Percentiles rank a stretch among this genome's conserved stretches.
Conservation (phyloP, 257 asterid species). For the Nicotiana tomentosiformis region DNA sequence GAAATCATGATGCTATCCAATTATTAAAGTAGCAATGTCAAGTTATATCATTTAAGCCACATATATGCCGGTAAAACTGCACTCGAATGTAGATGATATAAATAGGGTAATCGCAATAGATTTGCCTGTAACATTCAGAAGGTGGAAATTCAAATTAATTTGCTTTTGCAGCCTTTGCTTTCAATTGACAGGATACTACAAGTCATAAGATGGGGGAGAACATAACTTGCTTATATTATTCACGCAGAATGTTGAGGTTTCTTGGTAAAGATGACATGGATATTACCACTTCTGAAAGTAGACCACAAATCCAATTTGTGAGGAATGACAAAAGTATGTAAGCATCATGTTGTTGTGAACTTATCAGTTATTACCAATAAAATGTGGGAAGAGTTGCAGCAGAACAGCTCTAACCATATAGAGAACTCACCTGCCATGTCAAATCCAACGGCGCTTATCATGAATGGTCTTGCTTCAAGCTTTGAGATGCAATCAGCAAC, state of each 20-base stretch:
- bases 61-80: neutral
- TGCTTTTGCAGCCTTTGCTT: neutral
- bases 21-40: neutral
- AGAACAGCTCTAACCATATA: neutral
- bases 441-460: conserved; percentile 83
- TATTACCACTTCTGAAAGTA: neutral
- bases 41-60: neutral
- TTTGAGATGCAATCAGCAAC: conserved; percentile 93
- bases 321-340: neutral
- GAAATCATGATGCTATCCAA: neutral
- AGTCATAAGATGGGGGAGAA: neutral
- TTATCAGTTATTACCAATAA: neutral
- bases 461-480: conserved; percentile 76
- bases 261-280: neutral
- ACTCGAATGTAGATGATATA: neutral
- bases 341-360: neutral
- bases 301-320: neutral
- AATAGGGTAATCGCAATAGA: neutral
- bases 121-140: neutral
- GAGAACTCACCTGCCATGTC: conserved; percentile 75
- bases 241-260: neutral
- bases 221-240: neutral
- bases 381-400: neutral
- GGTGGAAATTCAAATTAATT: neutral
- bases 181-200: neutral